Evolutionary conservation across 768 basidiomycete species (phyloP), one percentile per base, ranked within the genome.

Genomic region (Chalciporus piperatus): DNA sequence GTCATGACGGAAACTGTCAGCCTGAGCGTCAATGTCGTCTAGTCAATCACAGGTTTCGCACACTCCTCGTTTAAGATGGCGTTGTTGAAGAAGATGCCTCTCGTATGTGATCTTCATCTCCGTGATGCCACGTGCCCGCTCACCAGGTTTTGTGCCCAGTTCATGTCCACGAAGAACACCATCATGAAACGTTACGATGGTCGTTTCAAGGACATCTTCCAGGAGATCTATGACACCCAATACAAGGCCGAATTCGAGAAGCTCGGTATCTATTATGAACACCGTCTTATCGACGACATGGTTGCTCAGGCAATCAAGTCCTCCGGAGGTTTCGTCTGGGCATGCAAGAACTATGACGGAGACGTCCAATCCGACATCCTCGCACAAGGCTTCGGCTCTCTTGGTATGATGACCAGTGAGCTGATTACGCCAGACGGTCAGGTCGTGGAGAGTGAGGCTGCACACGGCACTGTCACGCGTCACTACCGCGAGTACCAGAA

Each of bases 31-130:
- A 40, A 22, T 37, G 23, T 30, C 37, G 2, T 53, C 13, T 55
- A 92, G 87, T 94, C 90, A 1, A 98, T 99, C 62, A 77, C 75
- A 16, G 96, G 96, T 19, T 99, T 99, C 66, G 96, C 97, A 1
- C 96, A 99, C 73, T 83, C 95, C 6, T 94, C 91, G 17, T 98
- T 99, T 80, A 98, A 98, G 76, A 96, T 98, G 92, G 96, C 84
- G 12, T 62, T 90, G 50, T 62, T 76, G 2, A 89, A 91, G 77
- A 85, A 84, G 68, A 82, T 89, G 79, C 81, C 85, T 38, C 68
- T 91, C 62, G 85, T 85, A 58, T n/a, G 76, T 63, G 17, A 25
- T 39, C 11, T 50, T 50, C 48, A 56, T 58, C 20, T 54, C 47
- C 45, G 42, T 51, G 45, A 14, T 11, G 16, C n/a, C 40, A 45